Evolutionary conservation across 345 rosid species (phyloP).

Genomic region (Moricandia arvensis): DNA sequence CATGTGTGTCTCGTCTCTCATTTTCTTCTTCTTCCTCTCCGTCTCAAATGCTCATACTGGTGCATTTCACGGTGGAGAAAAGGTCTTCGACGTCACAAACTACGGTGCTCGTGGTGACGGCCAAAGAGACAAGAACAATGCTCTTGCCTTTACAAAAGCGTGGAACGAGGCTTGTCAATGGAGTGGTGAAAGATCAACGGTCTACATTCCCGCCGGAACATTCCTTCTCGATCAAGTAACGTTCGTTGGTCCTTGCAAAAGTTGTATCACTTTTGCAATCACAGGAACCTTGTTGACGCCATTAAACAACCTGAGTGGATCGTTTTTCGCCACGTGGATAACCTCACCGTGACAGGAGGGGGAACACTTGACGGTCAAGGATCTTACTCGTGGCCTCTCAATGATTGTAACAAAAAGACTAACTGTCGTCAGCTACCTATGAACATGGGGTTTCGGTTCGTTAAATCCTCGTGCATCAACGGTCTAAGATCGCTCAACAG

Average conservation of each 20-base stretch:
- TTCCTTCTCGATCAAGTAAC: conserved; percentile 28
- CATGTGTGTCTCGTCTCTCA: neutral
- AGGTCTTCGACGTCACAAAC: conserved; percentile 31
- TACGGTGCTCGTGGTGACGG: conserved; percentile 36
- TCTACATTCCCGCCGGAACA: conserved; percentile 30
- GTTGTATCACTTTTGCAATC: neutral
- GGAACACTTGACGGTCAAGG: conserved; percentile 39
- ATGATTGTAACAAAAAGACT: conserved; percentile 18
- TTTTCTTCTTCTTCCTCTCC: conserved; percentile 11
- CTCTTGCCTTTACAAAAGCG: conserved; percentile 15
- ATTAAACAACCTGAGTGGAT: conserved; percentile 18
- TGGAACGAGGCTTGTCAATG: conserved; percentile 33
- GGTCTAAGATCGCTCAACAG: conserved; percentile 35
- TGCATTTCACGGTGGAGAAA: neutral
- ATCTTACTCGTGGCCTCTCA: conserved; percentile 29
- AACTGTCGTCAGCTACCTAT: conserved; percentile 17
- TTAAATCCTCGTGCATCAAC: neutral
- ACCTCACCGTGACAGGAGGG: conserved; percentile 25
- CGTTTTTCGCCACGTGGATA: conserved; percentile 9
- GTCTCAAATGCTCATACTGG: neutral
- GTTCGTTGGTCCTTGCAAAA: conserved; percentile 32
- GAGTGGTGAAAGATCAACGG: conserved; percentile 17
- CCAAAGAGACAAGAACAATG: neutral
- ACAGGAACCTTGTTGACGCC: conserved; percentile 5
- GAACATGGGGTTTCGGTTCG: conserved; percentile 26